These are phyloP conservation scores for Cubamyces sp. DNA, from an alignment of 768 basidiomycete species.

Conservation along the genomic window DNA sequence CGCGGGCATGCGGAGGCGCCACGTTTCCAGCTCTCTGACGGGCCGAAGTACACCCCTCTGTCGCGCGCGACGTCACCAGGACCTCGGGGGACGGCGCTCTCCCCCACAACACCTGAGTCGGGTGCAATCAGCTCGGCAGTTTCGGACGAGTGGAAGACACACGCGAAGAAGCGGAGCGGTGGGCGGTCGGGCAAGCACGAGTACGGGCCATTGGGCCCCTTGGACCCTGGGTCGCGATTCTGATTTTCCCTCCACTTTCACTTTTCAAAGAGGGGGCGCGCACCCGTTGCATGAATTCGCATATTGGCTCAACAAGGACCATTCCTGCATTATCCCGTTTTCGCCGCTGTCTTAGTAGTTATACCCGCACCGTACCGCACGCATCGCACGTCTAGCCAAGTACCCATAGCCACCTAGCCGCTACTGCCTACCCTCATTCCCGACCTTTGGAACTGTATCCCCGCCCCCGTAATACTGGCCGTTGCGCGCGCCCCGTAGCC, in stretches of 20 bases:
- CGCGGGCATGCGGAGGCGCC: slow-evolving; percentile 43
- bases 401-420: slow-evolving; percentile 12
- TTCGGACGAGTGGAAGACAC: slow-evolving; percentile 42
- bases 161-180: slow-evolving; percentile 45
- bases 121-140: slow-evolving; percentile 42
- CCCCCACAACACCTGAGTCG: slow-evolving; percentile 41
- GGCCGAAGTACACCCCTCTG: slow-evolving; percentile 58
- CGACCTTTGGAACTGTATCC: slow-evolving; percentile 4
- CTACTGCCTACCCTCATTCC: not conserved
- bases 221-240: slow-evolving; percentile 39
- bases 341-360: slow-evolving; percentile 26
- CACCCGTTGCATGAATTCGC: slow-evolving; percentile 1
- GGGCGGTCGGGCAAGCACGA: slow-evolving; percentile 39
- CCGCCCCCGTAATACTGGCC: slow-evolving; percentile 11
- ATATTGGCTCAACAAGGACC: slow-evolving; percentile 19
- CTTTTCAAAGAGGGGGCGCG: not conserved
- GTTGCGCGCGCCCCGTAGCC: not conserved
- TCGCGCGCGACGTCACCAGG: slow-evolving; percentile 54
- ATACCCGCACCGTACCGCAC: slow-evolving; percentile 17
- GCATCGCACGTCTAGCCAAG: slow-evolving; percentile 4
- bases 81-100: slow-evolving; percentile 21
- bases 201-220: slow-evolving; percentile 54
- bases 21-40: slow-evolving; percentile 69
- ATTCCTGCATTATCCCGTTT: slow-evolving; percentile 20
- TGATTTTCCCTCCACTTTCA: slow-evolving; percentile 14